A percentile compares a stretch with the other conserved stretches of the same genome.
Conservation (phyloP, 2,329 filamentous ascomycete species). For the Ophioceras dolichostomum region DNA sequence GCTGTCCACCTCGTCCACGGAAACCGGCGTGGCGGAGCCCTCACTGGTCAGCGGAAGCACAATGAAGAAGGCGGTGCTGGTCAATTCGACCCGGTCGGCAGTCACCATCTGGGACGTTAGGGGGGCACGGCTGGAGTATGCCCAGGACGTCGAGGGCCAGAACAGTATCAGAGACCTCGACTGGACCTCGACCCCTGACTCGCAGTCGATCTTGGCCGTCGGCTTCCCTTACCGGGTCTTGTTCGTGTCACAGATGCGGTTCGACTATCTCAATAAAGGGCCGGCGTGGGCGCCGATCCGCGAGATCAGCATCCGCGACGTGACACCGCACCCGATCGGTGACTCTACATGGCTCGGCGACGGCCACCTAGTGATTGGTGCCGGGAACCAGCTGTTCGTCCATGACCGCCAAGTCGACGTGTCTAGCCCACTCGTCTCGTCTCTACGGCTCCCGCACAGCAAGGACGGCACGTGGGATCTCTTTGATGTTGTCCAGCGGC, state of each 20-base stretch:
- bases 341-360: conserved; percentile 86
- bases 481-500: conserved; percentile 67
- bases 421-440: conserved; percentile 44
- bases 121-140: conserved; percentile 69
- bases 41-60: conserved; percentile 76
- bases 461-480: conserved; percentile 48
- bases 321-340: conserved; percentile 82
- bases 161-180: conserved; percentile 78
- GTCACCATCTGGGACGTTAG: conserved; percentile 88
- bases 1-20: conserved; percentile 69
- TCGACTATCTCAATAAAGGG: conserved; percentile 78
- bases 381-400: conserved; percentile 84
- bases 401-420: conserved; percentile 65
- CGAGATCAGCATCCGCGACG: conserved; percentile 67
- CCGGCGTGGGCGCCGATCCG: conserved; percentile 83
- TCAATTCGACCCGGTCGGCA: conserved; percentile 59
- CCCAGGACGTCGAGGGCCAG: conserved; percentile 59
- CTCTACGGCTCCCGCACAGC: conserved; percentile 32
- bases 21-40: conserved; percentile 62
- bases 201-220: conserved; percentile 81
- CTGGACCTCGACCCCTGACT: conserved; percentile 86
- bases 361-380: conserved; percentile 75
- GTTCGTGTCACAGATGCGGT: conserved; percentile 75
- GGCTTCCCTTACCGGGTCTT: conserved; percentile 80
- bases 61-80: conserved; percentile 74